These are phyloP conservation scores for Acer campestre DNA, from an alignment of 345 rosid species.

Conservation along the genomic window DNA sequence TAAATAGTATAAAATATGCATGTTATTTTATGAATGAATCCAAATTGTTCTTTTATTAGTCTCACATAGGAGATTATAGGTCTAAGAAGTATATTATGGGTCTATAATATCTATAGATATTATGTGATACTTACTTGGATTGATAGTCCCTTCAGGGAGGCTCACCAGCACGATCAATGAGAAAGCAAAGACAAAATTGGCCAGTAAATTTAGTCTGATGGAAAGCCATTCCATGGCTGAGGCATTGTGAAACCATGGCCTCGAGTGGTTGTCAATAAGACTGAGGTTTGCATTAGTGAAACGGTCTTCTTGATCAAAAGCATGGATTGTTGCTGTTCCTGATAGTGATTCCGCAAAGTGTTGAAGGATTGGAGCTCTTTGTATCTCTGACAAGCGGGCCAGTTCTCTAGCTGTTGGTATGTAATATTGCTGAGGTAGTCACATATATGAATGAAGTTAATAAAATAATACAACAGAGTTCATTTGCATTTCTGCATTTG, in stretches of 20 bases:
- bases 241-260: conserved; percentile 87
- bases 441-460: conserved; percentile 7
- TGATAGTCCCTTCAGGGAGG: conserved; percentile 92
- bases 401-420: conserved; percentile 93
- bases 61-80: too few relatives aligned
- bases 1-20: neutral
- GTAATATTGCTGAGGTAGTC: conserved; percentile 69
- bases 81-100: neutral
- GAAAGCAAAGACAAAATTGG: conserved; percentile 90
- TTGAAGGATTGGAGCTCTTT: conserved; percentile 90
- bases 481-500: neutral
- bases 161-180: conserved; percentile 80
- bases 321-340: conserved; percentile 87
- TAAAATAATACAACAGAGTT: neutral
- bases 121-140: conserved; percentile 71
- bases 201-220: conserved; percentile 78
- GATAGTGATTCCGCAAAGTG: conserved; percentile 93
- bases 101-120: neutral
- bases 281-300: conserved; percentile 62
- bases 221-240: conserved; percentile 99
- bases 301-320: conserved; percentile 74
- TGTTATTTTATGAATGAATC: too few relatives aligned
- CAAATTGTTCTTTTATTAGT: too few relatives aligned
- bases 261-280: conserved; percentile 79
- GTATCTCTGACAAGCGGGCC: conserved; percentile 81